Evolutionary conservation across 768 basidiomycete species (phyloP).

Genomic region (Chalciporus piperatus): DNA sequence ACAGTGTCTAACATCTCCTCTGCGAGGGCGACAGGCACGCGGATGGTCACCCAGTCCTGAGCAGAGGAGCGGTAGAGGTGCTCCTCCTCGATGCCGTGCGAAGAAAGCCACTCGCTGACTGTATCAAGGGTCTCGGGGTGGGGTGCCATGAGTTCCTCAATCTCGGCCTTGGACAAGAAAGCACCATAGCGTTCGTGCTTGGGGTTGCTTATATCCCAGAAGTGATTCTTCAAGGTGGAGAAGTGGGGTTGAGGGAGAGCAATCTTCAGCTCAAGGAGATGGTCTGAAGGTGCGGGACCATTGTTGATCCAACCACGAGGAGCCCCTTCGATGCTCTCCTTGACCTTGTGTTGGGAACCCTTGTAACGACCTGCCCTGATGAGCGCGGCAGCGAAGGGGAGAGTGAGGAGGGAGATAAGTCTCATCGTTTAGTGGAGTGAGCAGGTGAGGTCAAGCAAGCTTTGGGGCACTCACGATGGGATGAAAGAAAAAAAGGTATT

Average conservation of each 20-base stretch:
- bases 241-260: slow-evolving; percentile 56
- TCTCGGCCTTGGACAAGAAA: slow-evolving; percentile 62
- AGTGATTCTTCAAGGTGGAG: slow-evolving; percentile 44
- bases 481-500: too few relatives aligned
- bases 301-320: slow-evolving; percentile 51
- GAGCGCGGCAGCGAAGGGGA: slow-evolving; percentile 13
- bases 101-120: slow-evolving; percentile 61
- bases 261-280: slow-evolving; percentile 54
- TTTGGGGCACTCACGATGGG: too few relatives aligned
- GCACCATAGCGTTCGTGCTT: slow-evolving; percentile 51
- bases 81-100: slow-evolving; percentile 49
- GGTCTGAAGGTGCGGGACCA: slow-evolving; percentile 41
- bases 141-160: slow-evolving; percentile 60
- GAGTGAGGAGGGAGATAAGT: slow-evolving; percentile 2
- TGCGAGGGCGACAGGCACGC: slow-evolving; percentile 53
- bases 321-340: slow-evolving; percentile 43
- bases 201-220: slow-evolving; percentile 60
- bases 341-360: slow-evolving; percentile 35
- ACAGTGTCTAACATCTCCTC: slow-evolving; percentile 75
- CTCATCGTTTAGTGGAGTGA: slow-evolving; percentile 7
- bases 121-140: slow-evolving; percentile 47
- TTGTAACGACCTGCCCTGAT: slow-evolving; percentile 8
- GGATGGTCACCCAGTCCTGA: slow-evolving; percentile 66
- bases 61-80: slow-evolving; percentile 57
- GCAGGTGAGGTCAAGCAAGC: too few relatives aligned